Evolutionary conservation across 1,139 yeast genomes (phyloP).

Genomic region (Torulaspora globosa): DNA sequence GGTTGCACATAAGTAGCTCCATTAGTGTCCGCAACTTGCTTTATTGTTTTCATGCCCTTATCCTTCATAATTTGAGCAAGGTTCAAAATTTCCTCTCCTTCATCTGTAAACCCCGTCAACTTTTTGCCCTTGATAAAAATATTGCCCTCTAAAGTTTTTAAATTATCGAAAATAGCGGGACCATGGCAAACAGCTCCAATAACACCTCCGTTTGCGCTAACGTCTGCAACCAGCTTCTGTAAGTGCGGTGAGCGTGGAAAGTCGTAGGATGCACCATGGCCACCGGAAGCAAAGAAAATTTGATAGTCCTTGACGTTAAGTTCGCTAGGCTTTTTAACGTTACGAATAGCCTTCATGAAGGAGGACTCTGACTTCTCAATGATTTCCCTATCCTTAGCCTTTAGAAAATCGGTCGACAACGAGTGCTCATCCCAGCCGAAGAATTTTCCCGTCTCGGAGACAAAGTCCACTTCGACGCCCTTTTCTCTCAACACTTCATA

Average conservation of each 20-base stretch:
- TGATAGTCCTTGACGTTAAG: conserved; percentile 47
- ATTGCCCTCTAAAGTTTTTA: conserved; percentile 44
- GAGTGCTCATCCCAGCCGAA: conserved; percentile 57
- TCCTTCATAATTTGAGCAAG: conserved; percentile 40
- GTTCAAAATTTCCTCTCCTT: conserved; percentile 47
- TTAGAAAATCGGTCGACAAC: conserved; percentile 39
- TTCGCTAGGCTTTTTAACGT: conserved; percentile 44
- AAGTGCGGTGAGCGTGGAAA: conserved; percentile 50
- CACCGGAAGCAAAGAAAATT: conserved; percentile 59
- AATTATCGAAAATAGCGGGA: conserved; percentile 50
- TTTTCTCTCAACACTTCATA: conserved; percentile 44
- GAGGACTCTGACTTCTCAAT: conserved; percentile 42
- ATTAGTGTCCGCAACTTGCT: conserved; percentile 37
- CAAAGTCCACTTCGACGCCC: conserved; percentile 52
- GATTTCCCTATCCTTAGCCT: conserved; percentile 43
- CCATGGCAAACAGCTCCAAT: conserved; percentile 68
- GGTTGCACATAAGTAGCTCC: conserved; percentile 49
- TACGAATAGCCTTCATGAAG: conserved; percentile 39
- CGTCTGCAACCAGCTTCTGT: conserved; percentile 44
- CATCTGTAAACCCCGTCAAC: conserved; percentile 58
- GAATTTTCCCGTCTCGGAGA: conserved; percentile 53
- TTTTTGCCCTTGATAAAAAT: conserved; percentile 49
- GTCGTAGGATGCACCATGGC: conserved; percentile 60
- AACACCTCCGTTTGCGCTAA: conserved; percentile 51
- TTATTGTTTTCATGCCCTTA: conserved; percentile 39